Percentiles rank a stretch among this genome's conserved stretches.
These are phyloP conservation scores for Microdochium bolleyi DNA, from an alignment of 2,329 filamentous ascomycete species.

Conservation along the genomic window DNA sequence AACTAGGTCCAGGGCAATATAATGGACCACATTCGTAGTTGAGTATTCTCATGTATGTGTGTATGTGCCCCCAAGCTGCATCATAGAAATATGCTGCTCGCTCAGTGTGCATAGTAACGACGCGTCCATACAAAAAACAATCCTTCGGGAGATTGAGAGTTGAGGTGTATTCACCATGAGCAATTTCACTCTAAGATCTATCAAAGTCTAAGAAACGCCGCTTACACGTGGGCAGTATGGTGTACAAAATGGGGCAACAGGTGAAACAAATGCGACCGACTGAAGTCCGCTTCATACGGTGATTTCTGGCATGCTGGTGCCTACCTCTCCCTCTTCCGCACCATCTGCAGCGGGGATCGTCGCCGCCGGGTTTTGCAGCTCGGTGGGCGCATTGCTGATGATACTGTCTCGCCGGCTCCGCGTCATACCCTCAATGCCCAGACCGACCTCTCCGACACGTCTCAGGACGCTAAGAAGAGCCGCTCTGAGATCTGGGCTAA, in stretches of 20 bases:
- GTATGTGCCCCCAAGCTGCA: no score
- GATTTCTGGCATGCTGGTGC: not conserved
- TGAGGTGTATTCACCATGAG: no score
- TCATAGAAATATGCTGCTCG: no score
- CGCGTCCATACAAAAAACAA: no score
- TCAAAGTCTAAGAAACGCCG: no score
- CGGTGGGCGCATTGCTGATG: slow-evolving; percentile 19
- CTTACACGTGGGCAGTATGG: no score
- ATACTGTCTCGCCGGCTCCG: slow-evolving; percentile 30
- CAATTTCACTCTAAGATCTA: no score
- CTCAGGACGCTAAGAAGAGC: slow-evolving; percentile 72
- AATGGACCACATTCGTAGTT: no score
- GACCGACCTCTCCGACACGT: slow-evolving; percentile 71
- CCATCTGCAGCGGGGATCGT: not conserved
- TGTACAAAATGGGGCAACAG: not conserved
- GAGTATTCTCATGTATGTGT: no score
- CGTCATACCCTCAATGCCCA: slow-evolving; percentile 47
- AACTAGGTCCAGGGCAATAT: no score
- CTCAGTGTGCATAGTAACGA: no score
- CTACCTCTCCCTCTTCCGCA: slow-evolving; percentile 7
- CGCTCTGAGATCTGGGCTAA: slow-evolving; percentile 69
- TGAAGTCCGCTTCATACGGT: not conserved
- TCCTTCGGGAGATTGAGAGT: no score
- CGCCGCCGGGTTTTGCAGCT: not conserved
- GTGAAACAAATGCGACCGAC: not conserved